Conservation (phyloP, 257 asterid genomes). For the Solanum chilense region DNA sequence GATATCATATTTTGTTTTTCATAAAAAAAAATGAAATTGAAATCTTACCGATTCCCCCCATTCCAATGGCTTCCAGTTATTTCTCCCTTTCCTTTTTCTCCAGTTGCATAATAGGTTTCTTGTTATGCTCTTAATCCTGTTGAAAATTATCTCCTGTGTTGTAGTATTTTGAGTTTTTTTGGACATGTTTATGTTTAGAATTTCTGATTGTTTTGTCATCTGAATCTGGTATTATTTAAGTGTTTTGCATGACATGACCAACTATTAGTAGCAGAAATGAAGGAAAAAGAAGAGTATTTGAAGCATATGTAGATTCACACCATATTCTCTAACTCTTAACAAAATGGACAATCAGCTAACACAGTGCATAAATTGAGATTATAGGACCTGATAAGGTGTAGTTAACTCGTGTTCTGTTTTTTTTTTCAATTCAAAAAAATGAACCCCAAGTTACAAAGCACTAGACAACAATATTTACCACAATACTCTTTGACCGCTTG, state of each 20-base stretch:
- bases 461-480: background rate
- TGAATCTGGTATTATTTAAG: background rate
- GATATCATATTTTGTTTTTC: background rate
- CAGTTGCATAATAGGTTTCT: background rate
- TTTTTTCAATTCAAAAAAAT: too few relatives aligned
- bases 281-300: background rate
- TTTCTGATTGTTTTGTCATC: background rate
- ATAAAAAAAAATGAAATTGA: background rate
- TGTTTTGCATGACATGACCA: background rate
- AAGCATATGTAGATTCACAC: background rate
- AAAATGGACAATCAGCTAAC: background rate
- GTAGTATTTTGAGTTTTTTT: background rate
- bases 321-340: background rate
- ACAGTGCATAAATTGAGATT: background rate
- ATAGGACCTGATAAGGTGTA: background rate
- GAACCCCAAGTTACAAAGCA: background rate
- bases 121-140: background rate
- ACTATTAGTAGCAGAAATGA: background rate
- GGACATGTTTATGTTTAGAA: background rate
- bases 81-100: background rate
- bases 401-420: background rate
- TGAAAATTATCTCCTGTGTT: background rate
- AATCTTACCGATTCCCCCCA: background rate
- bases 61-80: background rate
- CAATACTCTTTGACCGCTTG: background rate